These are phyloP conservation scores for Lecanoromycetidae sp. DNA, from an alignment of 2,329 filamentous ascomycete species.

Conservation along the genomic window DNA sequence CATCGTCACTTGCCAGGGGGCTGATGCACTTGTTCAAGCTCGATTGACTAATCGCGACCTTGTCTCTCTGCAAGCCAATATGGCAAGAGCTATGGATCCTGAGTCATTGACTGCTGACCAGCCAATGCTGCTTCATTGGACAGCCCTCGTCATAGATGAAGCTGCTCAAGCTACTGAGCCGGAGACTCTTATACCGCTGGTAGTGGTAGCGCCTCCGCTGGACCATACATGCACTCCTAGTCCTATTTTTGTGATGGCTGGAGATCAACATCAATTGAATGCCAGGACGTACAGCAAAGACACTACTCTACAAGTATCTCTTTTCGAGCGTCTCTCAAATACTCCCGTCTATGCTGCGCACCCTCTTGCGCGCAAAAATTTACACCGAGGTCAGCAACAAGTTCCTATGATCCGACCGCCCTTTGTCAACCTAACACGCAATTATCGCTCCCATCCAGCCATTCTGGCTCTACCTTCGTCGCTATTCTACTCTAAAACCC, in stretches of 20 bases:
- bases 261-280: slow-evolving; percentile 35
- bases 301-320: slow-evolving; percentile 26
- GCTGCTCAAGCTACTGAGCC: slow-evolving; percentile 36
- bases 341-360: slow-evolving; percentile 30
- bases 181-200: slow-evolving; percentile 31
- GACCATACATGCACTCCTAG: slow-evolving; percentile 18
- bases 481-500: slow-evolving; percentile 35
- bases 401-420: slow-evolving; percentile 31
- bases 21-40: slow-evolving; percentile 32
- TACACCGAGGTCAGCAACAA: slow-evolving; percentile 16
- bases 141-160: slow-evolving; percentile 34
- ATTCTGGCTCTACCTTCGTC: slow-evolving; percentile 32
- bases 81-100: slow-evolving; percentile 17
- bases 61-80: slow-evolving; percentile 26
- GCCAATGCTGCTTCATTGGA: slow-evolving; percentile 28
- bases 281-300: slow-evolving; percentile 28
- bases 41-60: slow-evolving; percentile 33
- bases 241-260: slow-evolving; percentile 35
- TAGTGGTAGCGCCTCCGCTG: slow-evolving; percentile 29
- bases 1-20: slow-evolving; percentile 33
- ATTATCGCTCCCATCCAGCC: slow-evolving; percentile 37
- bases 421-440: slow-evolving; percentile 34
- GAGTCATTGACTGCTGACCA: background rate
- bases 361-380: slow-evolving; percentile 27
- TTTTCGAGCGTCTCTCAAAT: slow-evolving; percentile 32